Percentiles rank a stretch among this genome's conserved stretches.
Evolutionary conservation across 2,329 filamentous ascomycete genomes (phyloP).

Genomic region (Nemania diffusa): DNA sequence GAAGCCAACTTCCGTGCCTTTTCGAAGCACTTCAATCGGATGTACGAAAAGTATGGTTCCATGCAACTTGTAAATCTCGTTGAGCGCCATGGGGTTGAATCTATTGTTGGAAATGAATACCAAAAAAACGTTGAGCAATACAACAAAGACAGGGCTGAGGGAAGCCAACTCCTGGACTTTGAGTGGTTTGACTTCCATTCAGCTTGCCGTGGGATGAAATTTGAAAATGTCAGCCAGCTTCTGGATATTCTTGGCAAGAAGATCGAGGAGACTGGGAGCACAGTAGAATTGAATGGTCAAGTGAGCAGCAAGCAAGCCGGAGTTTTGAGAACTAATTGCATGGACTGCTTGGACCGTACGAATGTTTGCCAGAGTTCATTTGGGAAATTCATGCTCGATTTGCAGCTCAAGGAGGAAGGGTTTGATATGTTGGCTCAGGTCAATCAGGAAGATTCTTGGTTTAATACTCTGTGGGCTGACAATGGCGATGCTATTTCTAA

Average conservation of each 20-base stretch:
- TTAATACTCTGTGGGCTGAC: slow-evolving; percentile 96
- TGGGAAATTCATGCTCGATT: slow-evolving; percentile 82
- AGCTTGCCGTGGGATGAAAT: slow-evolving; percentile 95
- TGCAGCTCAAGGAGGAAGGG: slow-evolving; percentile 79
- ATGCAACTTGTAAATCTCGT: slow-evolving; percentile 86
- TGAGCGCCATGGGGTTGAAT: slow-evolving; percentile 87
- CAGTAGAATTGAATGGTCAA: slow-evolving; percentile 62
- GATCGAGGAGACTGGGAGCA: slow-evolving; percentile 78
- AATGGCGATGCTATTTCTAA: slow-evolving; percentile 96
- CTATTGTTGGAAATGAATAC: slow-evolving; percentile 81
- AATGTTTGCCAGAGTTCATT: slow-evolving; percentile 96
- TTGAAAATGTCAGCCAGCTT: slow-evolving; percentile 89
- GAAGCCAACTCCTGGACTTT: slow-evolving; percentile 66
- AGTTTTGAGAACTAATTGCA: slow-evolving; percentile 93
- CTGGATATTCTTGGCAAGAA: slow-evolving; percentile 74
- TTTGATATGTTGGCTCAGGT: slow-evolving; percentile 78
- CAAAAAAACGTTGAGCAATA: slow-evolving; percentile 73
- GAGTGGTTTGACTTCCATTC: slow-evolving; percentile 99
- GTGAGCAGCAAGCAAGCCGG: slow-evolving; percentile 70
- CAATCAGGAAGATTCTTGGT: slow-evolving; percentile 88
- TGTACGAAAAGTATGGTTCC: slow-evolving; percentile 76
- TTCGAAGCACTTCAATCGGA: slow-evolving; percentile 78
- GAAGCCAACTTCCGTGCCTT: slow-evolving; percentile 83
- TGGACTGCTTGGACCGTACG: slow-evolving; percentile 97
- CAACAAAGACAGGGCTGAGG: slow-evolving; percentile 69